These are phyloP conservation scores for Polygonum aviculare DNA, from an alignment of 148 eudicot species.

Conservation along the genomic window DNA sequence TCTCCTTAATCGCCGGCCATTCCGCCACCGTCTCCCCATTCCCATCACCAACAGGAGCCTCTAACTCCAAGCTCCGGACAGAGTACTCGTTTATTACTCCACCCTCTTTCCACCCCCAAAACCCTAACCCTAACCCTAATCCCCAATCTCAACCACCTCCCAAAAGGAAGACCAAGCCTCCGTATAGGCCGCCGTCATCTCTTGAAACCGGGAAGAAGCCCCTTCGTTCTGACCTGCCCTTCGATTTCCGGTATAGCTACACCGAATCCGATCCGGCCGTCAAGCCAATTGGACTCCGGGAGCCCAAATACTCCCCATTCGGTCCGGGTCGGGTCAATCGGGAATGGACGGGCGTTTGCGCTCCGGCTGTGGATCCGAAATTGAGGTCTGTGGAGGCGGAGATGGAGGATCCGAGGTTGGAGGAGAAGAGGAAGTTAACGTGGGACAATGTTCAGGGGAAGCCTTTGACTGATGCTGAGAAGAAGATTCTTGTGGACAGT, in stretches of 20 bases:
- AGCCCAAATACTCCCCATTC: constrained; percentile 88
- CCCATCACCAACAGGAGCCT: constrained; percentile 10
- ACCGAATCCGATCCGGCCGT: constrained; percentile 53
- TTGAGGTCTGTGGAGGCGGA: constrained; percentile 35
- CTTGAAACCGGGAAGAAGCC: constrained; percentile 40
- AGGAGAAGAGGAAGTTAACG: constrained; percentile 45
- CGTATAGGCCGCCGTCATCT: constrained; percentile 72
- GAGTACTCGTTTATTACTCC: constrained; percentile 39
- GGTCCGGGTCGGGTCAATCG: constrained; percentile 68
- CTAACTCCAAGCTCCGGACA: constrained; percentile 35
- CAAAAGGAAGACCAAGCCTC: constrained; percentile 36
- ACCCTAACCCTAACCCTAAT: constrained; percentile 10
- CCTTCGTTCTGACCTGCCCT: constrained; percentile 46
- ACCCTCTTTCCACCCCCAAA: constrained; percentile 22
- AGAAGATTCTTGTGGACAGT: constrained; percentile 49
- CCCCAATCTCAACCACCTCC: not conserved
- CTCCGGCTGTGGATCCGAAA: constrained; percentile 50
- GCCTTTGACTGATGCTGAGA: constrained; percentile 58
- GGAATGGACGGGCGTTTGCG: constrained; percentile 85
- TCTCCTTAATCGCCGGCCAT: constrained; percentile 14
- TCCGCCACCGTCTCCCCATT: constrained; percentile 8
- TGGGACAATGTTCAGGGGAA: constrained; percentile 49
- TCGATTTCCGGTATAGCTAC: constrained; percentile 89
- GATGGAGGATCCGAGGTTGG: constrained; percentile 30
- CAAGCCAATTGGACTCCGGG: constrained; percentile 80